Conservation (phyloP, 1,139 yeast species). For the Pichia sp. region DNA sequence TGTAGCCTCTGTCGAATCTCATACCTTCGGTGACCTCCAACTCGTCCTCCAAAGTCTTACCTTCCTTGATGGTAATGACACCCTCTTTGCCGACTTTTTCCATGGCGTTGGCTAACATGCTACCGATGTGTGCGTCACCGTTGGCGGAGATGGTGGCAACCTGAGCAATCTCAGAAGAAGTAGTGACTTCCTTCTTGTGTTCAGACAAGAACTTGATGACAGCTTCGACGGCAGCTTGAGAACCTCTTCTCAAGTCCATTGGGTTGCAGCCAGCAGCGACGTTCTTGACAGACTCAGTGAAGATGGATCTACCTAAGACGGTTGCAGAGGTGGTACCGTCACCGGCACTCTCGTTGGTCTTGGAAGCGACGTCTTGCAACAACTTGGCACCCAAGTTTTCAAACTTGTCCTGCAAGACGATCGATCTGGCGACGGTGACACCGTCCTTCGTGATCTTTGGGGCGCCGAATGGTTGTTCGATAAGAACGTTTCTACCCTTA, state of each 20-base stretch:
- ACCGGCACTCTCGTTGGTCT: conserved; percentile 98
- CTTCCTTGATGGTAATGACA: conserved; percentile 96
- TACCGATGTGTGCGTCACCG: conserved; percentile 94
- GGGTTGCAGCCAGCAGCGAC: conserved; percentile 99
- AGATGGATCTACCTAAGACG: conserved; percentile 92
- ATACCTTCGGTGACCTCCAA: conserved; percentile 98
- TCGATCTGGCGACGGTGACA: conserved; percentile 94
- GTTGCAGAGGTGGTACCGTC: conserved; percentile 99
- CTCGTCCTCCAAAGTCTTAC: conserved; percentile 95
- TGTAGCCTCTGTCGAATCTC: conserved; percentile 98
- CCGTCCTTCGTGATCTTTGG: conserved; percentile 99
- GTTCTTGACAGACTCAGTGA: conserved; percentile 95
- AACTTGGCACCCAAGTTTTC: conserved; percentile 97
- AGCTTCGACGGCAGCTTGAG: conserved; percentile 97
- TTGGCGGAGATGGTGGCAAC: conserved; percentile 98
- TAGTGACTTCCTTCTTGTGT: conserved; percentile 95
- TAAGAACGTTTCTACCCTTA: conserved; percentile 95
- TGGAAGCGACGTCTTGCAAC: conserved; percentile 95
- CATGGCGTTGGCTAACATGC: conserved; percentile 93
- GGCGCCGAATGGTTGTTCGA: conserved; percentile 94
- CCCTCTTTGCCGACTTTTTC: conserved; percentile 99
- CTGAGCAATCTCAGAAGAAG: conserved; percentile 96
- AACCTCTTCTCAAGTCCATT: conserved; percentile 98
- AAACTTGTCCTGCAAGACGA: conserved; percentile 83
- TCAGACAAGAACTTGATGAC: conserved; percentile 84